Evolutionary conservation across 306 rosid species (phyloP), one percentile per base, ranked within the genome.

Genomic region (Pueraria montana): DNA sequence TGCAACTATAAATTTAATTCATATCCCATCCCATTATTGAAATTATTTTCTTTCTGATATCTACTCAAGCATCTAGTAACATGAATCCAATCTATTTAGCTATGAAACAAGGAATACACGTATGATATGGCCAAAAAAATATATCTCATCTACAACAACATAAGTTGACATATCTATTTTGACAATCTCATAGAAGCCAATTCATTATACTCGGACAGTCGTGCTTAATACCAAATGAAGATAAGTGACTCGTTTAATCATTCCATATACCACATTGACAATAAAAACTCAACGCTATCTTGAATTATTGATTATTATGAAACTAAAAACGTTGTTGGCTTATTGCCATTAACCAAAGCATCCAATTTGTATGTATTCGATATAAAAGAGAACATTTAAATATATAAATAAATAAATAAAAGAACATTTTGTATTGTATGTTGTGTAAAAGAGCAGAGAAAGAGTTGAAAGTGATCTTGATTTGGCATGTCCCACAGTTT

Each of bases 101-200:
- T 27, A 49, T 27, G 20, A 64, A 78, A 48, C 34, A 67, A 7
- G 27, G 20, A 59, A 80, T 48, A 53, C 61, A 68, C 14, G 40
- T 17, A 67, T 26, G n/a, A 70, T 11, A 20, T 14, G 69, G 76
- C 46, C 63, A 46, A 82, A 58, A 73, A 52, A 21, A 56, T 85
- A 56, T 85, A 92, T 95, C 98, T 94, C 97, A 76, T 94, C 94
- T 50, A 8, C 0, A 50, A 50, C 21, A 6, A 4, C 18, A 14
- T 40, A 40, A 40, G 45, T 11, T 40, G 11, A 43, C 48, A 43
- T 34, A 27, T 40, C 4, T 9, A 5, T 6, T 17, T 1, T n/a
- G 20, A 6, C 2, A 50, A 50, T n/a, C 20, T 50, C 58, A 17
- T 17, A 17, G 21, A 49, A 50, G 9, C 6, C 58, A 50, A 50